phyloP scores from a whole-genome alignment of 106 monocot species.

The Cymbidium sinense region DNA sequence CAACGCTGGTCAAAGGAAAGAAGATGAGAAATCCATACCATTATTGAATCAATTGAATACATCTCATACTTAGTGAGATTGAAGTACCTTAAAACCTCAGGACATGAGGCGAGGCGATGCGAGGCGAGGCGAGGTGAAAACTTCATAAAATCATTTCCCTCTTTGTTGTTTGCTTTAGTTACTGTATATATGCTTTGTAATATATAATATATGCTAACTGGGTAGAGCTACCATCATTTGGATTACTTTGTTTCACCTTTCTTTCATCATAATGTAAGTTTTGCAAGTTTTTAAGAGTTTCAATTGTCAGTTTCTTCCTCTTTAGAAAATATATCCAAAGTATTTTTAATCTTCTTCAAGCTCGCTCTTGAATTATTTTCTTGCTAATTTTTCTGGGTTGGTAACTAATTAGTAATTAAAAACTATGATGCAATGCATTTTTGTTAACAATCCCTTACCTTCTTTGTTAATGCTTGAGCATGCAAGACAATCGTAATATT shows the following conservation, averaged over 20 bases:
- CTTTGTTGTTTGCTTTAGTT: neutral
- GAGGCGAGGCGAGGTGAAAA: neutral
- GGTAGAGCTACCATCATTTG: neutral
- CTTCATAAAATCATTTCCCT: neutral
- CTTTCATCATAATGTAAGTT: neutral
- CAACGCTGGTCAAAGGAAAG: neutral
- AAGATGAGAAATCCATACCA: neutral
- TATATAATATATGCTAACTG: neutral
- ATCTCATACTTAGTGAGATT: neutral
- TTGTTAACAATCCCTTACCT: neutral
- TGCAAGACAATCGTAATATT: neutral
- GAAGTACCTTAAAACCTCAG: neutral
- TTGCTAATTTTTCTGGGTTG: neutral
- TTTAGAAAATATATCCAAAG: neutral
- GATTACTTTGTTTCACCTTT: neutral
- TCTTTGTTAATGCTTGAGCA: neutral
- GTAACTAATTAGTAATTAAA: neutral
- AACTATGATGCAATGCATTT: neutral
- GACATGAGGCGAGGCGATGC: neutral
- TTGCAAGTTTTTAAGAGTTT: neutral
- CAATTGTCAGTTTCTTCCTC: neutral
- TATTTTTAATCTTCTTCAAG: conserved; percentile 1
- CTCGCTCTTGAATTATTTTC: neutral
- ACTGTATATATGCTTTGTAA: neutral
- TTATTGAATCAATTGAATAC: neutral